phyloP scores from a whole-genome alignment of 305 asterid species.

The Fraxinus dipetala region DNA sequence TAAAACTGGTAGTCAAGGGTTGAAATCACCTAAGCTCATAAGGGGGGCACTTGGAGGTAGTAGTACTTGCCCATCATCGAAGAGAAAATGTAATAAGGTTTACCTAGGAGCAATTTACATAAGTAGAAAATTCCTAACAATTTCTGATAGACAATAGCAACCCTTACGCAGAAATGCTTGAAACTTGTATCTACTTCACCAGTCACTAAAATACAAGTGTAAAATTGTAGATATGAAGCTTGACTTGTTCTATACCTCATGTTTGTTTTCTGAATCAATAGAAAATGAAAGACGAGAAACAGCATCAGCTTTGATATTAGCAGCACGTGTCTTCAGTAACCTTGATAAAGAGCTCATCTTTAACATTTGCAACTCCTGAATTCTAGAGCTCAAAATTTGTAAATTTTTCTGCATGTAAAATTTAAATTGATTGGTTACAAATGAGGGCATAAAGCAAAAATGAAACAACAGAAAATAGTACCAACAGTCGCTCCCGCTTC shows the following conservation, averaged over 20 bases:
- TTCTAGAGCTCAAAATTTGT: slow-evolving; percentile 50
- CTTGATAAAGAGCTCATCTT: slow-evolving; percentile 37
- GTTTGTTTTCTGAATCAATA: slow-evolving; percentile 29
- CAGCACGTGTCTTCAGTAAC: slow-evolving; percentile 24
- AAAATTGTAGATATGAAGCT: slow-evolving; percentile 14
- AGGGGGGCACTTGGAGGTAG: neutral
- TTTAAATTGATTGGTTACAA: slow-evolving; percentile 22
- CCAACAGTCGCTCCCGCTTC: slow-evolving; percentile 69
- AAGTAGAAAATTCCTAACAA: neutral
- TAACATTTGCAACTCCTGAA: slow-evolving; percentile 52
- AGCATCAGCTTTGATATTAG: slow-evolving; percentile 31
- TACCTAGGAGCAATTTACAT: neutral
- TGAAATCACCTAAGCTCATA: slow-evolving; percentile 13
- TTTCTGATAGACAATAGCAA: neutral
- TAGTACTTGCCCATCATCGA: neutral
- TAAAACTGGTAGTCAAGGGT: slow-evolving; percentile 3
- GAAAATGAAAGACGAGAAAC: slow-evolving; percentile 31
- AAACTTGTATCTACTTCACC: neutral
- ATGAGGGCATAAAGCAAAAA: slow-evolving; percentile 11
- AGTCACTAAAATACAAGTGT: neutral
- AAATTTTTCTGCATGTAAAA: slow-evolving; percentile 58
- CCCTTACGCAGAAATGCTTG: neutral
- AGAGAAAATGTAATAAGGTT: neutral
- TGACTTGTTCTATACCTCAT: slow-evolving; percentile 41
- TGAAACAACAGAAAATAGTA: slow-evolving; percentile 36